Evolutionary conservation across 495 filamentous ascomycete genomes (phyloP).

Genomic region (Astrothelium macrocarpum): DNA sequence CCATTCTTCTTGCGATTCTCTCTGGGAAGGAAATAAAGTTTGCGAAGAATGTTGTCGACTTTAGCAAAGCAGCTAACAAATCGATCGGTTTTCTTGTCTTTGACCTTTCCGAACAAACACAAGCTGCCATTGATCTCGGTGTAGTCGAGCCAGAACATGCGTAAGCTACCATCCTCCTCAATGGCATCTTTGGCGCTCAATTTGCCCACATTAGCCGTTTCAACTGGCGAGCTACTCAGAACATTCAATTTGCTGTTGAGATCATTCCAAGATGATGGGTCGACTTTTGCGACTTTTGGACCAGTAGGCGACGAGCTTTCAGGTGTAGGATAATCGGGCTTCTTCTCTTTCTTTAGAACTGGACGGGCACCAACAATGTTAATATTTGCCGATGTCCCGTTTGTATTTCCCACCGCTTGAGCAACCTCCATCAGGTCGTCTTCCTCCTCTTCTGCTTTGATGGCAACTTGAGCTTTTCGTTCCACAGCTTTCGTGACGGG

Average conservation of each 20-base stretch:
- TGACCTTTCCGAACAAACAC: constrained; percentile 92
- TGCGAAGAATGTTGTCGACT: constrained; percentile 86
- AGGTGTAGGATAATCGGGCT: constrained; percentile 56
- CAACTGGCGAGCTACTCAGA: constrained; percentile 57
- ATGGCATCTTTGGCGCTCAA: constrained; percentile 68
- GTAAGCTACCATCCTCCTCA: constrained; percentile 82
- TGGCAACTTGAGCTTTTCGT: constrained; percentile 47
- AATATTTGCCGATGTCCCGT: constrained; percentile 57
- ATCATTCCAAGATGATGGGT: constrained; percentile 82
- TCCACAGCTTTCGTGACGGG: constrained; percentile 71
- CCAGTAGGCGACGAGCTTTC: constrained; percentile 67
- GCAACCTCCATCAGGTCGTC: constrained; percentile 83
- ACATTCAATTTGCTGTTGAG: constrained; percentile 82
- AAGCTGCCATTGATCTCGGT: constrained; percentile 86
- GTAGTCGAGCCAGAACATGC: constrained; percentile 96
- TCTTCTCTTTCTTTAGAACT: constrained; percentile 58
- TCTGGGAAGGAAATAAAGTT: constrained; percentile 86
- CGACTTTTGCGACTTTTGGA: constrained; percentile 47
- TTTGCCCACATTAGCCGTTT: constrained; percentile 61
- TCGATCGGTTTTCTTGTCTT: constrained; percentile 68
- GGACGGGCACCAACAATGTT: constrained; percentile 82
- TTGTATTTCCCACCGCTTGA: constrained; percentile 54
- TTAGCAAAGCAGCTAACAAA: constrained; percentile 93
- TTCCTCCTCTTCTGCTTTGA: constrained; percentile 49
- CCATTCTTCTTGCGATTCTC: constrained; percentile 55